A percentile compares a stretch with the other conserved stretches of the same genome.
These are phyloP conservation scores for Lentithecium fluviatile DNA, from an alignment of 495 filamentous ascomycete genomes.

Conservation along the genomic window DNA sequence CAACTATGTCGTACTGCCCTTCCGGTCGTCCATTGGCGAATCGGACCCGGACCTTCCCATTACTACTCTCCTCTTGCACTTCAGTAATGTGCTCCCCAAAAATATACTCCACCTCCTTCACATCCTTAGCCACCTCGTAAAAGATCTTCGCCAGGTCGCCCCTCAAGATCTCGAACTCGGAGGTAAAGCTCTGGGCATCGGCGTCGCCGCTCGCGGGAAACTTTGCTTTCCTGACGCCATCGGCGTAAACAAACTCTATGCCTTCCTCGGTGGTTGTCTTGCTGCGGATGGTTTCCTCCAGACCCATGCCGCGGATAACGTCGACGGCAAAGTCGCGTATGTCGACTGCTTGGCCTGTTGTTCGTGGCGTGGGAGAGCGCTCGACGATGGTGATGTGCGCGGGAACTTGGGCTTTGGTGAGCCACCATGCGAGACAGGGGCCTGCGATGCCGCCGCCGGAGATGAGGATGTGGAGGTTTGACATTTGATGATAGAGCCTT, in stretches of 20 bases:
- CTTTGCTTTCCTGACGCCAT: conserved; percentile 24
- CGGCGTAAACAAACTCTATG: conserved; percentile 17
- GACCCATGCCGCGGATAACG: conserved; percentile 31
- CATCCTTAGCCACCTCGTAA: conserved; percentile 20
- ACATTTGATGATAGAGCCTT: not conserved
- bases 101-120: conserved; percentile 16
- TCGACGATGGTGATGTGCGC: conserved; percentile 37
- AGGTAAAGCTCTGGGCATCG: conserved; percentile 18
- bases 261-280: conserved; percentile 33
- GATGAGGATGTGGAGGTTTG: conserved; percentile 47
- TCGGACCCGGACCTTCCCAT: conserved; percentile 27
- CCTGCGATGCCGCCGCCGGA: conserved; percentile 49
- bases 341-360: conserved; percentile 35
- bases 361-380: conserved; percentile 29
- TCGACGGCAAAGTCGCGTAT: conserved; percentile 34
- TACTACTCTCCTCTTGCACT: conserved; percentile 14
- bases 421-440: conserved; percentile 46
- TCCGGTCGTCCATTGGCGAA: conserved; percentile 20
- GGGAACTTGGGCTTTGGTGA: conserved; percentile 21
- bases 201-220: conserved; percentile 20
- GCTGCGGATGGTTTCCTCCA: conserved; percentile 29
- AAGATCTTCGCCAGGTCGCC: conserved; percentile 34
- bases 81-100: conserved; percentile 34
- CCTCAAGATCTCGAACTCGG: conserved; percentile 36
- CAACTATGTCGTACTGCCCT: conserved; percentile 35